A percentile compares a stretch with the other conserved stretches of the same genome.
Conservation (phyloP, 2,329 filamentous ascomycete species). For the Paecilomyces niveus region DNA sequence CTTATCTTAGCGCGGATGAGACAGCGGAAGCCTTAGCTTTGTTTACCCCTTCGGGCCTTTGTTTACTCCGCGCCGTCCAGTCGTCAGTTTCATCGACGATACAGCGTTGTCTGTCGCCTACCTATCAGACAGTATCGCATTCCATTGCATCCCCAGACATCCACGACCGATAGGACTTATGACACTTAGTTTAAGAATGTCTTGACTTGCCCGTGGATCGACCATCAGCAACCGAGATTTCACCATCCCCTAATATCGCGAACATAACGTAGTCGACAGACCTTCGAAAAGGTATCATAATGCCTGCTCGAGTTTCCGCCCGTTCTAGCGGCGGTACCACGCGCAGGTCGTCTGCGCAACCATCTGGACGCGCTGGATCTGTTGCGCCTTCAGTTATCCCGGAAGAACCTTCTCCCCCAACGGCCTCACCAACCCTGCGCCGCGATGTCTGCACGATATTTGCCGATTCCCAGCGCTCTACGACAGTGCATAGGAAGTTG, state of each 20-base stretch:
- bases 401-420: conserved; percentile 49
- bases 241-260: background rate
- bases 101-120: background rate
- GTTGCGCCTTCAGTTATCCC: conserved; percentile 46
- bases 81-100: conserved; percentile 1
- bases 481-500: conserved; percentile 82
- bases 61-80: conserved; percentile 22
- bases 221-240: background rate
- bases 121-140: background rate
- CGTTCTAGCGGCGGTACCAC: conserved; percentile 29
- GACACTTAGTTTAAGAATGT: conserved; percentile 1
- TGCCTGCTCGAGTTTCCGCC: conserved; percentile 35
- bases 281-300: conserved; percentile 12
- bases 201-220: background rate
- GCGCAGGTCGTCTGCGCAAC: conserved; percentile 50
- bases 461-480: conserved; percentile 78
- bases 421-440: conserved; percentile 52
- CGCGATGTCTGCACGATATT: conserved; percentile 67
- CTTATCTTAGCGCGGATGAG: conserved; percentile 23
- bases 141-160: background rate
- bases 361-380: conserved; percentile 68
- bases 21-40: conserved; percentile 8
- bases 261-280: conserved; percentile 1
- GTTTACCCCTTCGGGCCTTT: conserved; percentile 32
- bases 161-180: conserved; percentile 5